Evolutionary conservation across 495 filamentous ascomycete genomes (phyloP).

Genomic region (Penicillium taxi): DNA sequence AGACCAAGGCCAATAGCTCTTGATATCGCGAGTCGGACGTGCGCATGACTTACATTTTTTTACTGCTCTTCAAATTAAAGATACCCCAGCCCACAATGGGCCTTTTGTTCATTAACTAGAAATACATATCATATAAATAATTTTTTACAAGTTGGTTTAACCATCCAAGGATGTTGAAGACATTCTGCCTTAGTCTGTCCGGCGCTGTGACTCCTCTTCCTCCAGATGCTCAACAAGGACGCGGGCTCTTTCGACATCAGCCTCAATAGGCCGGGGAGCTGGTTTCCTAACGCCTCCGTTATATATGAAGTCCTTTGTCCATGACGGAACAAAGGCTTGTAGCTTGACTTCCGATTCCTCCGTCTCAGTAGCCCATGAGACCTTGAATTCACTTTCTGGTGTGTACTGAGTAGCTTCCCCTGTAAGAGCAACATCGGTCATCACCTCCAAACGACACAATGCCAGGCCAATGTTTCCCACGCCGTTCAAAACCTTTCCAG

Average conservation of each 20-base stretch:
- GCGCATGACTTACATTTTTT: not conserved
- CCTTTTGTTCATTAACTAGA: too few species aligned
- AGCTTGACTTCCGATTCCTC: constrained; percentile 49
- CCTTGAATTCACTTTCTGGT: constrained; percentile 47
- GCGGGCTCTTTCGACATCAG: constrained; percentile 27
- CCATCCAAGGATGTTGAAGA: too few species aligned
- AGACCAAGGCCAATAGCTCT: constrained; percentile 5
- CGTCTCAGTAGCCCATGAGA: constrained; percentile 38
- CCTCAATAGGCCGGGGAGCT: constrained; percentile 11
- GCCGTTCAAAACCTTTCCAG: constrained; percentile 68
- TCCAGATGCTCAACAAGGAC: constrained; percentile 35
- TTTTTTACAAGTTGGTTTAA: too few species aligned
- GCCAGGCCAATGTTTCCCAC: constrained; percentile 81
- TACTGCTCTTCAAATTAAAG: constrained; percentile 1
- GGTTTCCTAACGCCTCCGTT: constrained; percentile 22
- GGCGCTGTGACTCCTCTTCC: constrained; percentile 31
- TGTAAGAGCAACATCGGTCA: constrained; percentile 66
- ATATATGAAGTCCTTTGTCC: constrained; percentile 48
- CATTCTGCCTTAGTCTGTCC: constrained; percentile 13
- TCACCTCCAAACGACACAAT: constrained; percentile 81
- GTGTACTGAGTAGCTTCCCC: constrained; percentile 50
- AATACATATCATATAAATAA: constrained; percentile 13
- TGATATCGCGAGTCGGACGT: not conserved
- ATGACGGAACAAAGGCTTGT: constrained; percentile 82
- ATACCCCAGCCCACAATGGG: constrained; percentile 9